Conservation (phyloP, 1,139 yeast species). For the Geotrichum carabidarum region DNA sequence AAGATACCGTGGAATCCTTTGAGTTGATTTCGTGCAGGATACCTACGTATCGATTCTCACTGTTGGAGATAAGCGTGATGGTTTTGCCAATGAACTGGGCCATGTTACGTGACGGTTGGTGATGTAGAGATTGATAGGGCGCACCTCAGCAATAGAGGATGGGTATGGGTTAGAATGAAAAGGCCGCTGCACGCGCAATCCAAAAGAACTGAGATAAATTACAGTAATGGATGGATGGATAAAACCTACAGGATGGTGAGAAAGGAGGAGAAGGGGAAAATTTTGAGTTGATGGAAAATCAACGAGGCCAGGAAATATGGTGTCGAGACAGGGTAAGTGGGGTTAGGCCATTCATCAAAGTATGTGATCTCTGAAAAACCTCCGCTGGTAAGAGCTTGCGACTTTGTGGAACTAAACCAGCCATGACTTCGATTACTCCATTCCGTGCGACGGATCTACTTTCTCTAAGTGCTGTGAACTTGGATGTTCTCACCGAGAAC, state of each 20-base stretch:
- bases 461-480: slow-evolving; percentile 63
- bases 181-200: neutral
- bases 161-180: neutral
- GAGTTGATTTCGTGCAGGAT: slow-evolving; percentile 81
- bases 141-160: neutral
- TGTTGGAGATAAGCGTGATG: slow-evolving; percentile 80
- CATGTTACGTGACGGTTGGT: slow-evolving; percentile 40
- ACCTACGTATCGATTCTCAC: slow-evolving; percentile 87
- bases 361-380: neutral
- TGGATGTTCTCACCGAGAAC: slow-evolving; percentile 87
- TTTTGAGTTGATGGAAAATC: neutral
- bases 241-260: neutral
- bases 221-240: neutral
- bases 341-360: neutral
- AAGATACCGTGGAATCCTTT: slow-evolving; percentile 84
- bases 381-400: neutral
- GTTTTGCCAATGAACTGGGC: slow-evolving; percentile 90
- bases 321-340: neutral
- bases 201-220: neutral
- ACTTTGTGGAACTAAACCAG: neutral
- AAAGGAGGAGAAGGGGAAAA: neutral
- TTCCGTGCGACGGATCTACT: slow-evolving; percentile 82
- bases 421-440: slow-evolving; percentile 77
- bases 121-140: neutral
- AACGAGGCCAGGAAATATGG: neutral